Base-by-base conservation (phyloP, 257 asterid species). In the Solanum ossicruentum region DNA sequence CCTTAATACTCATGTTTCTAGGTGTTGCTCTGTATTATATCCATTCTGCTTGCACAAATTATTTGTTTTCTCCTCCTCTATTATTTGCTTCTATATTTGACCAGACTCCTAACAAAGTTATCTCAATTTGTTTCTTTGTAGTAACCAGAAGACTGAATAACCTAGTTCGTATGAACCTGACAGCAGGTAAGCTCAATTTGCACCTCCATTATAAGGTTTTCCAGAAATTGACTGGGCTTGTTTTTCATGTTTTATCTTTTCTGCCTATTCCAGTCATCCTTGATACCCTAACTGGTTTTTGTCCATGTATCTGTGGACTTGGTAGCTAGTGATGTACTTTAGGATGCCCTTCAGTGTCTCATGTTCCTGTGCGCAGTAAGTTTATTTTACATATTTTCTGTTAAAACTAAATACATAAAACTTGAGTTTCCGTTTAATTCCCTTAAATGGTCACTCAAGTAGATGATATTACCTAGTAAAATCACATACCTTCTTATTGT, bases 151-250 rank as follows among this genome's bases (percentile, higher is more conserved):
- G 90, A 88, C 77, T 93, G 47, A 61, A 23, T 43, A 70, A 57
- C 70, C 8, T 84, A 18, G 57, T 58, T 13, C 94, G 95, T 16
- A 1, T 66, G 43, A 61, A 57, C 85, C 20, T 91, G 71, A 55
- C 89, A 32, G 80, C 84, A 41, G 92, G 98, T 93, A 81, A 85
- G 91, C 23, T 89, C 70, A 65, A 72, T 16, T 23, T 45, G n/a
- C 2, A 58, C 12, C 9, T 43, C 13, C 49, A 41, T 21, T 41
- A 61, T 56, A 21, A 11, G 10, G 21, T 9, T n/a, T 75, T 75
- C 23, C n/a, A 47, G 60, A 73, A 0, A 73, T 73, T 47, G 60
- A 21, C 13, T 47, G 21, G 13, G 82, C 4, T 49, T 23, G 5
- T 23, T 47, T 9, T 51, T 51, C 61, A 49, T 51, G 16, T 77